Evolutionary conservation across 2,329 filamentous ascomycete genomes (phyloP).

Genomic region (Claviceps sp.): DNA sequence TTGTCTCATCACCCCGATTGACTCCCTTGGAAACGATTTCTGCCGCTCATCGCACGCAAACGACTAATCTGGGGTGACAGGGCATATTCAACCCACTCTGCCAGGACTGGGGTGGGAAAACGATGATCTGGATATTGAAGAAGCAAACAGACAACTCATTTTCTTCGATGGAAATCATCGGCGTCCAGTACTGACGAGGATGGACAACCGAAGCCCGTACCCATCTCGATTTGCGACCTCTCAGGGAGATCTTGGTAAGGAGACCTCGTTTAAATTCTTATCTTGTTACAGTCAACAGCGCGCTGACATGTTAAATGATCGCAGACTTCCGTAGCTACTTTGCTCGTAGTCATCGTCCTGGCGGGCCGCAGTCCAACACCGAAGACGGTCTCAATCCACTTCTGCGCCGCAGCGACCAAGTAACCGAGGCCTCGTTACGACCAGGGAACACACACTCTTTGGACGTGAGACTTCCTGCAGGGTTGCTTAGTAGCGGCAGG

Average conservation of each 20-base stretch:
- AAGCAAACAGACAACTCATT: slow-evolving; percentile 31
- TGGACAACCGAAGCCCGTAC: slow-evolving; percentile 43
- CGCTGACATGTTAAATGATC: neutral
- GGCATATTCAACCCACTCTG: slow-evolving; percentile 22
- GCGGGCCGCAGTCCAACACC: slow-evolving; percentile 38
- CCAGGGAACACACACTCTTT: slow-evolving; percentile 37
- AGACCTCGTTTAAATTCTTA: neutral
- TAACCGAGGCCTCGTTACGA: slow-evolving; percentile 34
- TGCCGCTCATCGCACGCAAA: neutral
- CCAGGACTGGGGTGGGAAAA: slow-evolving; percentile 45
- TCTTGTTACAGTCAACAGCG: neutral
- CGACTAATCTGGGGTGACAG: neutral
- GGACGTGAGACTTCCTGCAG: slow-evolving; percentile 35
- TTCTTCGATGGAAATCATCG: slow-evolving; percentile 37
- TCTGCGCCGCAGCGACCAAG: slow-evolving; percentile 47
- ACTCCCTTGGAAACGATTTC: neutral
- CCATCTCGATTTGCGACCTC: slow-evolving; percentile 40
- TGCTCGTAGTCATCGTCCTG: slow-evolving; percentile 39
- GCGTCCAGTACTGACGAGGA: slow-evolving; percentile 19
- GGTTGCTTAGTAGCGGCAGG: slow-evolving; percentile 27
- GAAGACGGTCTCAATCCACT: slow-evolving; percentile 84
- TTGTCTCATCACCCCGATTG: neutral
- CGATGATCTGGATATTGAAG: slow-evolving; percentile 36
- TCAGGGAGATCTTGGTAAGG: slow-evolving; percentile 39
- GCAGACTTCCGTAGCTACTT: slow-evolving; percentile 36